A percentile compares a stretch with the other conserved stretches of the same genome.
Evolutionary conservation across 345 rosid genomes (phyloP).

Genomic region (Camelina neglecta): DNA sequence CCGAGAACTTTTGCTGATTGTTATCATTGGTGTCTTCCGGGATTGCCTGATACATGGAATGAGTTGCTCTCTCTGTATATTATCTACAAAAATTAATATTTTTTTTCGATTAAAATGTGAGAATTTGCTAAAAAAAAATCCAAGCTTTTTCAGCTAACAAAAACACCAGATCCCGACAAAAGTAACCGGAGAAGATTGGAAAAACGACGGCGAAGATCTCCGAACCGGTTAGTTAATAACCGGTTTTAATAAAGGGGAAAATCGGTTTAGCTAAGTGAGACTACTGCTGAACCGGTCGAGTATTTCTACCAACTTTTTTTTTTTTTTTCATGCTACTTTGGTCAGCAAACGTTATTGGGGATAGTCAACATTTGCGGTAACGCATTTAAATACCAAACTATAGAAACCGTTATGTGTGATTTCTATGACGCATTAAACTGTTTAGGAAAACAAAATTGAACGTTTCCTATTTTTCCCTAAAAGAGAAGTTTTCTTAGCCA

Average conservation of each 20-base stretch:
- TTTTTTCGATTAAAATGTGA: neutral
- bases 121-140: neutral
- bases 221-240: neutral
- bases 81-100: conserved; percentile 45
- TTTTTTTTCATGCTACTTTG: neutral
- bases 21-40: conserved; percentile 95
- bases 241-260: neutral
- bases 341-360: neutral
- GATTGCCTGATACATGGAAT: conserved; percentile 93
- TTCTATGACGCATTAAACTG: neutral
- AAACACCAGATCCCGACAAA: neutral
- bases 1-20: conserved; percentile 77
- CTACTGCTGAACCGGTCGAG: neutral
- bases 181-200: neutral
- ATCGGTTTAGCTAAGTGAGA: neutral
- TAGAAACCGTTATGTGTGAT: neutral
- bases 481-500: no score
- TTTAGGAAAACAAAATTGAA: neutral
- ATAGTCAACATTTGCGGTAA: neutral
- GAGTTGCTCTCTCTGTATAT: conserved; percentile 75
- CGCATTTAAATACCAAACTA: neutral
- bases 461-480: neutral
- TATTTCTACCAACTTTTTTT: neutral
- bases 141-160: neutral
- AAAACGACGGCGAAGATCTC: neutral